Percentiles rank a stretch among this genome's conserved stretches.
Conservation (phyloP, 2,329 filamentous ascomycete species). For the Malbranchea zuffiana region DNA sequence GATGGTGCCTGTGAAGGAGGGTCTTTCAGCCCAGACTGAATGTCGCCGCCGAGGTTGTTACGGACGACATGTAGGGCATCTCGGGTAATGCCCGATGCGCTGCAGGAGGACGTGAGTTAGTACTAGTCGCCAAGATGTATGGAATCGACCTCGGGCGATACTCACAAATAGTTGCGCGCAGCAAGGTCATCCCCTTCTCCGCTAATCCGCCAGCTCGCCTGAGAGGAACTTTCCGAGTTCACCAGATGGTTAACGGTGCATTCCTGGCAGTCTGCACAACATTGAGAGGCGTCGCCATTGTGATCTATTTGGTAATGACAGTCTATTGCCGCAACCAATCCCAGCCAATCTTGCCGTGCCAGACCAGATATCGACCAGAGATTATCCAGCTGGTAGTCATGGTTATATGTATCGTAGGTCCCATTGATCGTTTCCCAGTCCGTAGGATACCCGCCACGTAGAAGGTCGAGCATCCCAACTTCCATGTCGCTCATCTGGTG, state of each 20-base stretch:
- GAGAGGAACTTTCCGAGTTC: conserved; percentile 22
- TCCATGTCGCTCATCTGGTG: conserved; percentile 20
- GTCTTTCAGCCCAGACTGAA: conserved; percentile 3
- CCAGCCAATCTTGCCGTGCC: conserved; percentile 33
- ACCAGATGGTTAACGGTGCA: conserved; percentile 29
- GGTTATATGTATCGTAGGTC: conserved; percentile 31
- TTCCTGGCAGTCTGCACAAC: conserved; percentile 25
- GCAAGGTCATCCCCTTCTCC: conserved; percentile 19
- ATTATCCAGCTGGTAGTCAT: conserved; percentile 32
- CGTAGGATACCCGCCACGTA: conserved; percentile 29
- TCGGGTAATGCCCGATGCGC: conserved; percentile 32
- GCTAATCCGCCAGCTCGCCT: conserved; percentile 30
- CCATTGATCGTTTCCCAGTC: conserved; percentile 30
- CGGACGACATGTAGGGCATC: conserved; percentile 34
- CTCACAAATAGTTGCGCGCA: conserved; percentile 35
- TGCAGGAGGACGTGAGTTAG: conserved; percentile 20
- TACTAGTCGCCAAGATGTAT: not conserved
- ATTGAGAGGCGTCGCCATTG: conserved; percentile 24
- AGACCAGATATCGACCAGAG: conserved; percentile 33
- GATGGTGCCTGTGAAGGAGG: not conserved
- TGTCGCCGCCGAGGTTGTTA: conserved; percentile 24
- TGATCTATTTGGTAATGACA: conserved; percentile 35
- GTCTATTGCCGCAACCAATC: conserved; percentile 35
- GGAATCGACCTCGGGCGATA: not conserved
- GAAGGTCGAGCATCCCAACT: conserved; percentile 27